These are phyloP conservation scores for Moelleriella libera DNA, from an alignment of 2,329 filamentous ascomycete species.

Conservation along the genomic window DNA sequence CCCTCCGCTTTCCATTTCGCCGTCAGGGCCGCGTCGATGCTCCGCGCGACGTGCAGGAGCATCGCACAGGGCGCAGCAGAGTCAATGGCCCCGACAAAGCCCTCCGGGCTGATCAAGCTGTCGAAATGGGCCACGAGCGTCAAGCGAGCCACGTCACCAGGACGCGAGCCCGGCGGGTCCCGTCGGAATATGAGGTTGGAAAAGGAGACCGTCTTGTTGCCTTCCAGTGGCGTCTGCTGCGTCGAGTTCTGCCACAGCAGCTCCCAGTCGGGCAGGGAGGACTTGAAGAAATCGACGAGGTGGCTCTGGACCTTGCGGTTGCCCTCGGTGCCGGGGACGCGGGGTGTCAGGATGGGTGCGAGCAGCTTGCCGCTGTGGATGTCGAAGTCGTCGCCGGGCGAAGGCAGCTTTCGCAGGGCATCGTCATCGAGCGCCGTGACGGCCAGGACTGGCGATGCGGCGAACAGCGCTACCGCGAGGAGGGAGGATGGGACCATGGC, in stretches of 20 bases:
- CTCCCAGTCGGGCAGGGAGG: constrained; percentile 63
- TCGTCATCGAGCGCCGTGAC: constrained; percentile 55
- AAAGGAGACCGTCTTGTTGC: constrained; percentile 62
- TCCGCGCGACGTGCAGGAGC: constrained; percentile 72
- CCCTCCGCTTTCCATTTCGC: constrained; percentile 69
- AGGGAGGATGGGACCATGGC: constrained; percentile 1
- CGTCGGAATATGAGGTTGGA: constrained; percentile 73
- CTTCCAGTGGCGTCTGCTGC: constrained; percentile 62
- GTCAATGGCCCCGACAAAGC: constrained; percentile 88
- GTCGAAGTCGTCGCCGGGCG: constrained; percentile 63
- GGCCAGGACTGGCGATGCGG: constrained; percentile 12
- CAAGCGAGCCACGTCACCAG: constrained; percentile 65
- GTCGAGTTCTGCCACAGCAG: constrained; percentile 85
- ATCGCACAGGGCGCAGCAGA: constrained; percentile 91
- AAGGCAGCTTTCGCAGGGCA: constrained; percentile 57
- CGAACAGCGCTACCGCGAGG: constrained; percentile 1
- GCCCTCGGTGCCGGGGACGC: constrained; percentile 76
- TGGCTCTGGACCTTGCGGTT: constrained; percentile 61
- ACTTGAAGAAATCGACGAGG: constrained; percentile 69
- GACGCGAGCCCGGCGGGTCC: constrained; percentile 69
- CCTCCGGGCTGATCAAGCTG: constrained; percentile 62
- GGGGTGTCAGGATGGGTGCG: constrained; percentile 72
- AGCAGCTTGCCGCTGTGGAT: constrained; percentile 63
- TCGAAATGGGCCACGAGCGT: constrained; percentile 93
- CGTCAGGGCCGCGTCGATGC: constrained; percentile 65